These are phyloP conservation scores for Fusarium buharicum DNA, from an alignment of 2,329 filamentous ascomycete species.

Conservation along the genomic window DNA sequence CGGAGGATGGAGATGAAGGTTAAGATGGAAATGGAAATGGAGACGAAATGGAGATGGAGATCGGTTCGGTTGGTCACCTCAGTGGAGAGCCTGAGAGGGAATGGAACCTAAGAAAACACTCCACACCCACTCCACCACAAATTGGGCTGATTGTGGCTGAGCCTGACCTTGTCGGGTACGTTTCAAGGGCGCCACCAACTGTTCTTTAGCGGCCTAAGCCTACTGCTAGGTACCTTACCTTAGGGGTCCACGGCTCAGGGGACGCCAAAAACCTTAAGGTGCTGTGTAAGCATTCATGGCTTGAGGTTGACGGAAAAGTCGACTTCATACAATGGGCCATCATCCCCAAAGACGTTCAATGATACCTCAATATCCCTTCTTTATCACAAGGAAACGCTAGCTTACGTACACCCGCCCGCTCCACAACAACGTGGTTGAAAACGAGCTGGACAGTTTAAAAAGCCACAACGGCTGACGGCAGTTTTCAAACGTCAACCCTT, in stretches of 20 bases:
- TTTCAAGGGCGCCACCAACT: slow-evolving; percentile 22
- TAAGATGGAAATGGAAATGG: slow-evolving; percentile 10
- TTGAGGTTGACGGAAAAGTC: slow-evolving; percentile 14
- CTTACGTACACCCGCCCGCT: slow-evolving; percentile 24
- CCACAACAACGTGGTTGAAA: slow-evolving; percentile 29
- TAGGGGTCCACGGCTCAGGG: slow-evolving; percentile 20
- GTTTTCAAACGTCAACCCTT: slow-evolving; percentile 20
- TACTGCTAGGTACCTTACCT: not conserved
- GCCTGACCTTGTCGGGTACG: slow-evolving; percentile 7
- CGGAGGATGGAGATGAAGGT: slow-evolving; percentile 8
- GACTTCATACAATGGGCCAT: not conserved
- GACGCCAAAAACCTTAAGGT: not conserved
- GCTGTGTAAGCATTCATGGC: not conserved
- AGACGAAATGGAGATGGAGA: slow-evolving; percentile 9
- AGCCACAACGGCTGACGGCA: slow-evolving; percentile 32
- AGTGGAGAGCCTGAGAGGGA: slow-evolving; percentile 30
- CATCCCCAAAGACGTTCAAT: not conserved
- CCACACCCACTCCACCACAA: slow-evolving; percentile 9
- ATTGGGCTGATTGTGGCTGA: slow-evolving; percentile 41
- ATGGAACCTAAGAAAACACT: not conserved
- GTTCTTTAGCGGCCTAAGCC: slow-evolving; percentile 14
- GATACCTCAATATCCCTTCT: not conserved
- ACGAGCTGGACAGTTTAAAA: slow-evolving; percentile 20
- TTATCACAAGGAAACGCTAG: slow-evolving; percentile 8
- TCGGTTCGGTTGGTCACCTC: slow-evolving; percentile 25